These are phyloP conservation scores for Colletotrichum musae DNA, from an alignment of 2,329 filamentous ascomycete genomes.

Conservation along the genomic window DNA sequence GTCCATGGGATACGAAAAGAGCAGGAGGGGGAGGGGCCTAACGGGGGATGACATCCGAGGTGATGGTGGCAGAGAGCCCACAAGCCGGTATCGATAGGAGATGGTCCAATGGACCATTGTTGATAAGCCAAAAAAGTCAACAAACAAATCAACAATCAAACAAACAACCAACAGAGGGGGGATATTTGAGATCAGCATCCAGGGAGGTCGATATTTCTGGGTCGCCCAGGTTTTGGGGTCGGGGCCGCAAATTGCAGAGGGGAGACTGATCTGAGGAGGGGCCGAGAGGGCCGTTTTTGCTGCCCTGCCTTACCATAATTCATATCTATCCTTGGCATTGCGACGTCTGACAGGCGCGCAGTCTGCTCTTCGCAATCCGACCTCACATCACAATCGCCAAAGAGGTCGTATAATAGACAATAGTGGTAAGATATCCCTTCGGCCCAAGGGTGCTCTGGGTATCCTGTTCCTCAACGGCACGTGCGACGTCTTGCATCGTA, in stretches of 20 bases:
- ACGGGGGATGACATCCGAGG: constrained; percentile 6
- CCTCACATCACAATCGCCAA: not conserved
- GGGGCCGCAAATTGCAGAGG: constrained; percentile 15
- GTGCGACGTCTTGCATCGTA: constrained; percentile 24
- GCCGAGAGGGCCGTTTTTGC: constrained; percentile 7
- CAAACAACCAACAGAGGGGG: constrained; percentile 19
- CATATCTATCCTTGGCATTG: not conserved
- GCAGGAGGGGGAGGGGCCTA: constrained; percentile 8
- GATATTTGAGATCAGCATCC: not conserved
- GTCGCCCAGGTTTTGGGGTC: constrained; percentile 21
- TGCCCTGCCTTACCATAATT: too few species aligned
- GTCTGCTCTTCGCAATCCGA: not conserved
- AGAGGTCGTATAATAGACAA: too few species aligned
- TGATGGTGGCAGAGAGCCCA: not conserved
- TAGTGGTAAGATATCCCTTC: too few species aligned
- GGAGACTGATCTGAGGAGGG: constrained; percentile 29
- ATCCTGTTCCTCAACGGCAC: not conserved
- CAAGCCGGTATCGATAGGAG: constrained; percentile 30
- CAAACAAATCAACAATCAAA: constrained; percentile 25
- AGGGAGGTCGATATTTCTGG: constrained; percentile 10
- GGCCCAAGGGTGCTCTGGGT: not conserved
- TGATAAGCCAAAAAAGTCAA: constrained; percentile 11
- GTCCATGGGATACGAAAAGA: not conserved
- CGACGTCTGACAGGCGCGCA: constrained; percentile 2
- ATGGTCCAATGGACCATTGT: constrained; percentile 16